Percentiles rank a stretch among this genome's conserved stretches.
These are phyloP conservation scores for Enteropsectra breve DNA, from an alignment of 371 early-diverging fungal genomes.

Conservation along the genomic window DNA sequence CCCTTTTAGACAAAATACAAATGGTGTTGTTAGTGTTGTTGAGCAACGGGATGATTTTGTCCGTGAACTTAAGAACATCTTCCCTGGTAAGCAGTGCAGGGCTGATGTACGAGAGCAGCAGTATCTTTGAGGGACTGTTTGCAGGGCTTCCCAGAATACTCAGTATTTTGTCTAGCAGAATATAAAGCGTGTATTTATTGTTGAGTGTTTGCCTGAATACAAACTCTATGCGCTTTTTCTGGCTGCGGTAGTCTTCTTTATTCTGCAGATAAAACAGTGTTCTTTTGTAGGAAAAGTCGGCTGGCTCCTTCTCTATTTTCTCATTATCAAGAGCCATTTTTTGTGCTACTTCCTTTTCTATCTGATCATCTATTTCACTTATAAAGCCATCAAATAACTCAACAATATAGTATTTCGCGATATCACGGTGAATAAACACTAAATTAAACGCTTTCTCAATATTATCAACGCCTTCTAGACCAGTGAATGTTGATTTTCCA, in stretches of 20 bases:
- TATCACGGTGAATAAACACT: too few species aligned
- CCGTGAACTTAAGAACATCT: conserved; percentile 1
- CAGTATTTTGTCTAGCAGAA: conserved; percentile 11
- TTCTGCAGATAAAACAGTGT: too few species aligned
- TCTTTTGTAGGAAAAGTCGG: not conserved
- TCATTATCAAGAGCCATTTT: not conserved
- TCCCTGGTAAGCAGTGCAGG: not conserved
- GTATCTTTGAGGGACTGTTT: not conserved
- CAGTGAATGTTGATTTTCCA: too few species aligned
- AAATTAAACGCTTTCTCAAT: too few species aligned
- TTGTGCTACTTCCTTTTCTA: too few species aligned
- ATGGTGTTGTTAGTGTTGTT: not conserved
- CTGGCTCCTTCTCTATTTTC: not conserved
- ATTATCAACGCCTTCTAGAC: too few species aligned
- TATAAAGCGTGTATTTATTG: conserved; percentile 11
- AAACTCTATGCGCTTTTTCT: not conserved
- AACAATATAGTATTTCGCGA: too few species aligned
- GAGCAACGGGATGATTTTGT: not conserved
- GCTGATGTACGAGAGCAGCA: conserved; percentile 12
- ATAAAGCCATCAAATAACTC: too few species aligned
- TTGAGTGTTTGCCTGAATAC: not conserved
- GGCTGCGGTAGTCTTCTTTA: not conserved
- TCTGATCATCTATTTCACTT: too few species aligned
- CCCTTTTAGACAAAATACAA: not conserved
- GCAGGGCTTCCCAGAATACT: not conserved